Base-by-base conservation (phyloP, 139 green algal species). In the Zygnema cylindricum region DNA sequence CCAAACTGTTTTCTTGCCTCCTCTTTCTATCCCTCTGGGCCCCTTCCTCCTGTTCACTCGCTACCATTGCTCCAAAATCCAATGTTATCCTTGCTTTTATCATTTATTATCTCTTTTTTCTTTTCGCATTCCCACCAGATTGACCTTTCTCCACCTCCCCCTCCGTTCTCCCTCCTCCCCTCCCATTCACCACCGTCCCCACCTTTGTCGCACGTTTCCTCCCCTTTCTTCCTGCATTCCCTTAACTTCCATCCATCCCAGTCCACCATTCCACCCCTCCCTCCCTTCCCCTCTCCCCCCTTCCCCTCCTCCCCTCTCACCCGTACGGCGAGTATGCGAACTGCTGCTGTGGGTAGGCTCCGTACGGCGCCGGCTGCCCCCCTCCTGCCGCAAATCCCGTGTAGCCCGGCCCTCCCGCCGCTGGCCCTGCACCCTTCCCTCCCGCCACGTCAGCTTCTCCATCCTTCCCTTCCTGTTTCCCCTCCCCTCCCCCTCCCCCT, bases 251-350 rank as follows among this genome's bases (percentile, higher is more conserved):
- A 7, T 7, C 49, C 16, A 7, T 63, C 7, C 49, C 49, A 7
- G 7, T 63, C 49, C 49, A 25, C 49, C 49, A 7, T 25, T 16
- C 7, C 49, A 63, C 49, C 16, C 49, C 16, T 16, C 49, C 49
- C 16, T 16, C 16, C 49, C 49, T 63, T 63, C 49, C 49, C 49
- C 49, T 63, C 49, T 16, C 7, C 49, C 16, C 16, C 16, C 71
- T 16, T 43, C 71, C 71, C 71, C 16, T 16, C 71, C 71, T 43
- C 71, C 7, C 71, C 71, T 7, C 33, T 84, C n/a, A 84, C 77
- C 77, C 77, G 77, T 84, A 84, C 76, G 77, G 32, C 22, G 77
- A 41, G 25, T 69, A 84, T 2, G 21, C 77, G 55, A 84, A 84
- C 41, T 55, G 41, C 11, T 84, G 77, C 25, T 35, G 77, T 23